Evolutionary conservation across 345 rosid genomes (phyloP).

Genomic region (Aethionema arabicum): DNA sequence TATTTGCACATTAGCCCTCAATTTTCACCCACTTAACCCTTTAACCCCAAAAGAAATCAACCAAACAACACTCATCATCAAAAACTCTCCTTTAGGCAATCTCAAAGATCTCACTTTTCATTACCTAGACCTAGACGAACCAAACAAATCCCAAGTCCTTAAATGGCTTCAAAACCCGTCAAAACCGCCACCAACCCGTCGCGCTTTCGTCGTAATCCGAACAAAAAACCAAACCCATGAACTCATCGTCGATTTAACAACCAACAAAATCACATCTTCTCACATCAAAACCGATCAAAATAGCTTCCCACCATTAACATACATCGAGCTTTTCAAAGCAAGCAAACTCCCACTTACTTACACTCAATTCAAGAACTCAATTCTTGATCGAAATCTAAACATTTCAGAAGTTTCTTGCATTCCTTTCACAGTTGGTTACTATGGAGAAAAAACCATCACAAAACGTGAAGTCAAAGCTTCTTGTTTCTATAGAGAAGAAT

Average conservation of each 20-base stretch:
- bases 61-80: conserved; percentile 45
- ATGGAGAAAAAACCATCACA: conserved; percentile 49
- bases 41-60: conserved; percentile 56
- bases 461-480: conserved; percentile 47
- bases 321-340: conserved; percentile 49
- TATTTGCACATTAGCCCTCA: conserved; percentile 30
- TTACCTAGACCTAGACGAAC: conserved; percentile 69
- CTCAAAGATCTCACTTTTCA: conserved; percentile 57
- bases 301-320: conserved; percentile 65
- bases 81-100: conserved; percentile 39
- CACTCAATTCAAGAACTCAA: conserved; percentile 48
- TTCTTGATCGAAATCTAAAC: conserved; percentile 45
- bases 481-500: conserved; percentile 58
- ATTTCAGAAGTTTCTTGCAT: conserved; percentile 67
- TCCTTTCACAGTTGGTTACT: conserved; percentile 77
- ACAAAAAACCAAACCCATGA: conserved; percentile 50
- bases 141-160: conserved; percentile 60
- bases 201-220: conserved; percentile 57
- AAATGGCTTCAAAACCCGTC: conserved; percentile 39
- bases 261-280: conserved; percentile 35
- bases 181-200: conserved; percentile 41
- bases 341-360: conserved; percentile 49
- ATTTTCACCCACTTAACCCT: conserved; percentile 70
- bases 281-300: conserved; percentile 41
- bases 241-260: conserved; percentile 50